These are phyloP conservation scores for Globisporangium yorkense DNA, from an alignment of 352 stramenopile species.

Conservation along the genomic window DNA sequence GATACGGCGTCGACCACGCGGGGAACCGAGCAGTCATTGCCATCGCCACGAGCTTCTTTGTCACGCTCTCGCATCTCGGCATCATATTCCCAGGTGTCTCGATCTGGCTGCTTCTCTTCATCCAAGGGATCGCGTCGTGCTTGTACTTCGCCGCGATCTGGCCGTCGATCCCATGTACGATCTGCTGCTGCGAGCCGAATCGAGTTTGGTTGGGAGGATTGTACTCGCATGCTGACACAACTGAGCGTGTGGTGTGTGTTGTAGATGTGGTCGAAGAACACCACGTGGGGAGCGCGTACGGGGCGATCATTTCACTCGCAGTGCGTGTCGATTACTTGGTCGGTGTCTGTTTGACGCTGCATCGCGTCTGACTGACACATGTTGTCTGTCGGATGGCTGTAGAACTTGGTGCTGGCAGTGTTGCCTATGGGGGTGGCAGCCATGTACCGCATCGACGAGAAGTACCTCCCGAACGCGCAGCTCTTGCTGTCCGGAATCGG, in stretches of 20 bases:
- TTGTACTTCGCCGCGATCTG: slow-evolving; percentile 80
- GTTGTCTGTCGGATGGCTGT: background rate
- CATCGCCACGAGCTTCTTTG: slow-evolving; percentile 31
- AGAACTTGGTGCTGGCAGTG: slow-evolving; percentile 43
- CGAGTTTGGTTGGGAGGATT: background rate
- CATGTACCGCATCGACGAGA: slow-evolving; percentile 26
- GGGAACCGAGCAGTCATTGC: slow-evolving; percentile 53
- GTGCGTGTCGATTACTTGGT: slow-evolving; percentile 8
- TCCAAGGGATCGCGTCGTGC: slow-evolving; percentile 74
- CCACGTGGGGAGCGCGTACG: slow-evolving; percentile 75
- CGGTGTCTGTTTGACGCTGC: background rate
- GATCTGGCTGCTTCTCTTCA: slow-evolving; percentile 56
- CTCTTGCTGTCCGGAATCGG: slow-evolving; percentile 23
- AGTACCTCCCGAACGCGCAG: slow-evolving; percentile 33
- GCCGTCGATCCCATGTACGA: slow-evolving; percentile 68
- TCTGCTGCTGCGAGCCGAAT: background rate
- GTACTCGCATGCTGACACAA: background rate
- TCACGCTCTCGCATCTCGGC: slow-evolving; percentile 62
- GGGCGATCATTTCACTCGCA: slow-evolving; percentile 66
- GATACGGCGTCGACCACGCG: slow-evolving; percentile 65
- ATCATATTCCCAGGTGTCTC: slow-evolving; percentile 38
- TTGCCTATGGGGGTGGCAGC: slow-evolving; percentile 34
- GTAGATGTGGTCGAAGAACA: slow-evolving; percentile 66
- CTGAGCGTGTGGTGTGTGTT: background rate
- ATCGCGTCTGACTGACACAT: background rate